phyloP scores from a whole-genome alignment of 805 yeast genomes.

The Nematodospora valgi region DNA sequence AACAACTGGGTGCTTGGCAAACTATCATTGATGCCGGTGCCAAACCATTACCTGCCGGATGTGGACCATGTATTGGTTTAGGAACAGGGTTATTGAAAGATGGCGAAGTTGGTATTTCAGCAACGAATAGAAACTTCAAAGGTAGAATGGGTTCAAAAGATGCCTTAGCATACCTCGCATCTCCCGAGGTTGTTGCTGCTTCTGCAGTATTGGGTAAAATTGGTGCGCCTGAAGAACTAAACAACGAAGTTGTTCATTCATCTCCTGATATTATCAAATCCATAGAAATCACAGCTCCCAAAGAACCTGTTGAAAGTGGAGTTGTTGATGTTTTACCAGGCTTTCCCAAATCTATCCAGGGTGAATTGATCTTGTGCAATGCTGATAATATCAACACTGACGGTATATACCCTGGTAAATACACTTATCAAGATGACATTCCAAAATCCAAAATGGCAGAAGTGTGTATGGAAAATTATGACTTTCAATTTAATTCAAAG shows the following conservation, averaged over 20 bases:
- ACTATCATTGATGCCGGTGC: slow-evolving; percentile 89
- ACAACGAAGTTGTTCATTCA: slow-evolving; percentile 46
- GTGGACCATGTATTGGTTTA: slow-evolving; percentile 98
- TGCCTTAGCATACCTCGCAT: slow-evolving; percentile 92
- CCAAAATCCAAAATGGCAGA: slow-evolving; percentile 95
- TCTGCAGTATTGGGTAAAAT: slow-evolving; percentile 94
- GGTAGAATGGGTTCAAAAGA: slow-evolving; percentile 99
- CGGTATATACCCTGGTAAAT: slow-evolving; percentile 98
- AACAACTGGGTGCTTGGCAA: slow-evolving; percentile 88
- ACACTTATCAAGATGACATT: slow-evolving; percentile 97
- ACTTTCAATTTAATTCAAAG: slow-evolving; percentile 77
- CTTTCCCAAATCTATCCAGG: slow-evolving; percentile 84
- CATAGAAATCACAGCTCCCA: slow-evolving; percentile 26
- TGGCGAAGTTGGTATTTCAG: slow-evolving; percentile 97
- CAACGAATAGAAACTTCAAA: slow-evolving; percentile 97
- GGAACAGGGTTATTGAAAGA: slow-evolving; percentile 92
- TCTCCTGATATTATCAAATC: slow-evolving; percentile 48
- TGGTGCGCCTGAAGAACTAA: slow-evolving; percentile 89
- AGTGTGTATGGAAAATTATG: slow-evolving; percentile 99
- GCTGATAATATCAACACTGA: slow-evolving; percentile 97
- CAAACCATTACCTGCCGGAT: slow-evolving; percentile 93
- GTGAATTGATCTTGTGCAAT: slow-evolving; percentile 92
- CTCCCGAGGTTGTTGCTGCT: slow-evolving; percentile 98
- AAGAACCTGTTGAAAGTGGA: slow-evolving; percentile 23
- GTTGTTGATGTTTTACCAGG: slow-evolving; percentile 78